Base-by-base conservation (phyloP, 495 filamentous ascomycete species). In the Diplogelasinospora grovesii region DNA sequence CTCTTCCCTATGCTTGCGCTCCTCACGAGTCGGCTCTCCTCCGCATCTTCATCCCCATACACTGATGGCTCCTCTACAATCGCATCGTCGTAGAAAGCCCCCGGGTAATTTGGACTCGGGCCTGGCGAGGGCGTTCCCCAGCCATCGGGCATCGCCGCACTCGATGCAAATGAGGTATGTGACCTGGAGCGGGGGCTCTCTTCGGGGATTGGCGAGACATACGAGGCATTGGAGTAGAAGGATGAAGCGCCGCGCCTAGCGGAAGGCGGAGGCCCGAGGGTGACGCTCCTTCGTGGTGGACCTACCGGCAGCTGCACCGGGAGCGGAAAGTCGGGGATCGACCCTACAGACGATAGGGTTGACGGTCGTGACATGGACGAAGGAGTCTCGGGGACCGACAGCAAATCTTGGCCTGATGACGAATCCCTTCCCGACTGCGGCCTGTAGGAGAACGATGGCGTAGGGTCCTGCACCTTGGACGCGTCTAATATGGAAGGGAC, bases 151-250 rank as follows among this genome's bases (percentile, higher is more conserved):
- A 93, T 85, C 0, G 77, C 83, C 37, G 78, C 75, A 58, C 86
- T 94, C 5, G 89, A 93, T 6, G 86, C 86, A 53, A 82, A 85
- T 0, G 86, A 90, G 14, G 74, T 77, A 53, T 82, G 75, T 10
- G 68, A 70, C 32, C 77, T 68, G 29, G 75, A 66, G 22, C 77
- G 69, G 1, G 75, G 70, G 36, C 76, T 71, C 54, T 95, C 89
- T 60, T 96, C 89, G 1, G 80, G 84, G 40, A 96, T 95, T 1
- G 89, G 89, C 6, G 89, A 86, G 4, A 95, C 86, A 41, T 73
- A 86, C 1, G 85, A 86, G n/a, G 61, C 53, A 40, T 73, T 74
- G 16, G 85, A 88, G 48, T 86, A 86, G 23, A 81, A 83, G n/a
- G 82, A 78, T 2, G 80, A 77, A 20, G 69, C 79, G 0, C 82